Base-by-base conservation (phyloP, 495 filamentous ascomycete genomes). In the Neurospora sp. region DNA sequence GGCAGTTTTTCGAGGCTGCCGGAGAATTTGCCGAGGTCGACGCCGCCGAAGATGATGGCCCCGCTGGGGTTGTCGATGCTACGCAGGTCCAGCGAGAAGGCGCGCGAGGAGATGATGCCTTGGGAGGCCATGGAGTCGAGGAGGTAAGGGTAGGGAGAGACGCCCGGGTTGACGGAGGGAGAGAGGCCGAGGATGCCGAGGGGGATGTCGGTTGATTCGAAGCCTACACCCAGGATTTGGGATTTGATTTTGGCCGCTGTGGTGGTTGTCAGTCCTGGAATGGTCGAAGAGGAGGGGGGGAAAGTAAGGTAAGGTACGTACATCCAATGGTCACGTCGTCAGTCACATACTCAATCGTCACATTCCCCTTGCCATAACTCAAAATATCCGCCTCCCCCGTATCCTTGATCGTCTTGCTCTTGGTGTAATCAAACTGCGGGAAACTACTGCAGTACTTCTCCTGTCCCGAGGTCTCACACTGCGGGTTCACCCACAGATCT, bases 11-110 rank as follows among this genome's bases (percentile, higher is more conserved):
- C 80, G 3, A 96, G 84, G 2, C 80, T 40, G 39, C 92, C 93
- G 20, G 83, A 82, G 77, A 88, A 95, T 73, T 92, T 94, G 59
- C 84, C 71, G 4, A 69, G 70, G 76, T 95, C 88, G 41, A 95
- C 89, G 40, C 93, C 93, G 22, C 93, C 93, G 74, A 96, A 96
- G 39, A 95, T 86, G 73, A 96, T 89, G 31, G 89, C 76, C 31
- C 95, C 95, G 22, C 77, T 71, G 39, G 82, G 77, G 73, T 81
- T 78, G 42, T 80, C 78, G 73, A 83, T 81, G 69, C 79, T 77
- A 10, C 91, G 85, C 1, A 91, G 82, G 70, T 92, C 89, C 20
- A 94, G 80, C 69, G 89, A 91, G 79, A 93, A 96, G 27, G 93
- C 88, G 73, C 87, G 90, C 31, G 88, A 90, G 68, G 90, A 86